Conservation (phyloP, 306 rosid species). For the Chamaecrista fasciculata region DNA sequence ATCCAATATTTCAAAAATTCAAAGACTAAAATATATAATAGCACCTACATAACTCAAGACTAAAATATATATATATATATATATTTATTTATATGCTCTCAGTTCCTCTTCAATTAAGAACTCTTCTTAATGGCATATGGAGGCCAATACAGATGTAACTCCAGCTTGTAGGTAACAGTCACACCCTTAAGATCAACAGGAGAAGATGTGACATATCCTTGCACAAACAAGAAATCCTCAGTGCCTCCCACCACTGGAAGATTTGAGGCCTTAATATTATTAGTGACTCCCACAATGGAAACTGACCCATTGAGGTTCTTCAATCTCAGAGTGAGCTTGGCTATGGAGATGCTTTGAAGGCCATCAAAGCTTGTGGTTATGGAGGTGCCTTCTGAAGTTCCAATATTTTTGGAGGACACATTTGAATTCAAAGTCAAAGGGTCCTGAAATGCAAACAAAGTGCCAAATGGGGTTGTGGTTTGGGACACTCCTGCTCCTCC, state of each 20-base stretch:
- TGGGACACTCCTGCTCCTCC: slow-evolving; percentile 39
- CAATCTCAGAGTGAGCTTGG: slow-evolving; percentile 52
- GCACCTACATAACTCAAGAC: too few relatives aligned
- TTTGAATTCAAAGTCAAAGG: slow-evolving; percentile 47
- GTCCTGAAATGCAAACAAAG: slow-evolving; percentile 62
- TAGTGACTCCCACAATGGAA: slow-evolving; percentile 58
- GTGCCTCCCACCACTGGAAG: slow-evolving; percentile 82
- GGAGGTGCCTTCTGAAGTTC: slow-evolving; percentile 62
- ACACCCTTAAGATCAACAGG: slow-evolving; percentile 47
- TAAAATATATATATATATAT: too few relatives aligned
- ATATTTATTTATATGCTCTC: too few relatives aligned
- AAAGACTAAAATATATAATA: too few relatives aligned
- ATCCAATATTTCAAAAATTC: too few relatives aligned
- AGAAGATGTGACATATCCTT: slow-evolving; percentile 66
- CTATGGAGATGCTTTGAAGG: slow-evolving; percentile 56
- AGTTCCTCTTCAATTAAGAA: too few relatives aligned
- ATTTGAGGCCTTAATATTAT: slow-evolving; percentile 47
- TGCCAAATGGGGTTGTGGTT: slow-evolving; percentile 67
- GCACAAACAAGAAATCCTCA: slow-evolving; percentile 66
- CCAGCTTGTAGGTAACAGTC: slow-evolving; percentile 55
- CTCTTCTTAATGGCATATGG: slow-evolving; percentile 50
- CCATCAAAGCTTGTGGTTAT: slow-evolving; percentile 70
- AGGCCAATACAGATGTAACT: slow-evolving; percentile 81
- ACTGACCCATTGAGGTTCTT: slow-evolving; percentile 54
- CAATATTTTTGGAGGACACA: slow-evolving; percentile 50